Evolutionary conservation across 495 filamentous ascomycete genomes (phyloP).

Genomic region (Talaromyces stipitatus): DNA sequence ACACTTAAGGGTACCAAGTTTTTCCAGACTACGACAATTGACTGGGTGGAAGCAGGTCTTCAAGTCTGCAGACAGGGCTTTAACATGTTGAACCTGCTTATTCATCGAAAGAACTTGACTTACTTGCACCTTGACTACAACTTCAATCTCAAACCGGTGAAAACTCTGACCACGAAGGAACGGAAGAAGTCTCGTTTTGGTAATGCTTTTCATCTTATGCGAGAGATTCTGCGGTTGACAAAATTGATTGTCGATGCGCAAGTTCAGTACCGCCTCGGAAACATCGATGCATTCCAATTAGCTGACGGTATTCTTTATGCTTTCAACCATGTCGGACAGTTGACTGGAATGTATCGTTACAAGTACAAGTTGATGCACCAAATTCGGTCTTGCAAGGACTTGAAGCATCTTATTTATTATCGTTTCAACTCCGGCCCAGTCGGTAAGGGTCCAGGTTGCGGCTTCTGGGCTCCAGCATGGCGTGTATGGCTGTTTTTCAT

Average conservation of each 20-base stretch:
- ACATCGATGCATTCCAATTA: constrained; percentile 98
- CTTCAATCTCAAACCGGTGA: constrained; percentile 99
- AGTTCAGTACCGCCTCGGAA: constrained; percentile 95
- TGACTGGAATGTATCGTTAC: constrained; percentile 99
- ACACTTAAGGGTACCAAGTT: constrained; percentile 95
- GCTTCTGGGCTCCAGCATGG: constrained; percentile 99
- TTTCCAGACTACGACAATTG: constrained; percentile 98
- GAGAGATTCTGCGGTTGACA: constrained; percentile 94
- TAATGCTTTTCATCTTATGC: constrained; percentile 99
- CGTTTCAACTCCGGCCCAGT: constrained; percentile 97
- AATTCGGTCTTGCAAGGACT: constrained; percentile 96
- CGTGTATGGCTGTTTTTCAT: constrained; percentile 99
- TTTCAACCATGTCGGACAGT: constrained; percentile 98
- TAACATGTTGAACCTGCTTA: constrained; percentile 98
- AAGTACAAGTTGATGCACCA: constrained; percentile 99
- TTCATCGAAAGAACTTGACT: constrained; percentile 97
- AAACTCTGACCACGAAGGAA: constrained; percentile 98
- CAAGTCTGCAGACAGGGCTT: constrained; percentile 98
- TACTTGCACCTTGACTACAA: constrained; percentile 99
- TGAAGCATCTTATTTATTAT: constrained; percentile 99
- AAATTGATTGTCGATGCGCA: constrained; percentile 99
- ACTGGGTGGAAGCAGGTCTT: constrained; percentile 98
- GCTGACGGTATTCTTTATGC: constrained; percentile 98
- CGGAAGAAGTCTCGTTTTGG: constrained; percentile 99
- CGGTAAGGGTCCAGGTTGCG: constrained; percentile 95